Conservation (phyloP, 257 asterid species). For the Solanum appendiculatum region DNA sequence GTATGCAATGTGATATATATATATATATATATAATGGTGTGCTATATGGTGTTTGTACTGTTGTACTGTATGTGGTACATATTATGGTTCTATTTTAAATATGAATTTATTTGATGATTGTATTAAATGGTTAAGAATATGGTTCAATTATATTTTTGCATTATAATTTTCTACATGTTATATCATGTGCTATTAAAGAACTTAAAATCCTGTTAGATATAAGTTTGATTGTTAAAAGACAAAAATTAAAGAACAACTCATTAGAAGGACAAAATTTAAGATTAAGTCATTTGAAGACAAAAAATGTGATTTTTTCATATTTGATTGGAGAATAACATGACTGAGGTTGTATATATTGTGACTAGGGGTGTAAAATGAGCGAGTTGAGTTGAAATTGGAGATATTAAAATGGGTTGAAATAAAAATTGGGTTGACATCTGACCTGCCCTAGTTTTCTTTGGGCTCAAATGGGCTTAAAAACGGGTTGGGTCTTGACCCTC, state of each 20-base stretch:
- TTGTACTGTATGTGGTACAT: not conserved
- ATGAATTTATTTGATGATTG: not conserved
- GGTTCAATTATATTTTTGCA: not conserved
- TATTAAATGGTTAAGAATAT: not conserved
- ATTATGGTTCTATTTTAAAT: not conserved
- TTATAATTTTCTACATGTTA: not conserved
- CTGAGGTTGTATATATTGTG: not conserved
- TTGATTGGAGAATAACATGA: not conserved
- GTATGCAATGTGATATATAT: no score
- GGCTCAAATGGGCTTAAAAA: no score
- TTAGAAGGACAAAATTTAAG: no score
- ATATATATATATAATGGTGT: no score
- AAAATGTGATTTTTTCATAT: not conserved
- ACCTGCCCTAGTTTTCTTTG: no score
- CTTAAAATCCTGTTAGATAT: not conserved
- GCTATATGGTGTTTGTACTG: not conserved
- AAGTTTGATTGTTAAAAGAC: not conserved
- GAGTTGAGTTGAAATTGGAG: no score
- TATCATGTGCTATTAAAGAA: not conserved
- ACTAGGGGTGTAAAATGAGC: no score
- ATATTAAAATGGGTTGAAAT: no score
- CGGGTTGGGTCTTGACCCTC: no score
- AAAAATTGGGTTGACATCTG: no score
- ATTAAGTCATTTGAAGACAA: not conserved
- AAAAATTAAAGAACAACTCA: no score